phyloP scores from a whole-genome alignment of 768 basidiomycete species.

The Rhodotorula paludigena region DNA sequence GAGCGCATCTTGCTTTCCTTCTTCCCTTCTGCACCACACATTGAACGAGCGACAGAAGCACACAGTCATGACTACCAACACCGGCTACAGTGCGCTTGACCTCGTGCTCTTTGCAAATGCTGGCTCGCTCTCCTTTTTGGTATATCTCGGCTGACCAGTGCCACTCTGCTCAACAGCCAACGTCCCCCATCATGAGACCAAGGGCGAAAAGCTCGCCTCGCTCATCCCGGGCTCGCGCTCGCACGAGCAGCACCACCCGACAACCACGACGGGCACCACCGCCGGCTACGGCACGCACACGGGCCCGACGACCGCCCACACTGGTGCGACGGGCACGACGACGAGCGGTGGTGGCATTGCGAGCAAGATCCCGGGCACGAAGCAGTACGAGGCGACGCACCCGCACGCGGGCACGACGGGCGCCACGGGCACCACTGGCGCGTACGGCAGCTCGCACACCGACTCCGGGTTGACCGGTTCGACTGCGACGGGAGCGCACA shows the following conservation, averaged over 20 bases:
- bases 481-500: too few species aligned
- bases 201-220: background rate
- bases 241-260: background rate
- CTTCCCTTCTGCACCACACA: too few species aligned
- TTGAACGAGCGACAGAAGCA: too few species aligned
- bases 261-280: background rate
- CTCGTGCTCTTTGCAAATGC: background rate
- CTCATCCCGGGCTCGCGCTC: background rate
- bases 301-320: background rate
- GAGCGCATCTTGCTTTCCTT: conserved; percentile 1
- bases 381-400: background rate
- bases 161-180: background rate
- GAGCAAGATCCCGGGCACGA: conserved; percentile 10
- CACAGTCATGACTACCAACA: background rate
- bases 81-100: background rate
- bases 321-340: background rate
- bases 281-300: background rate
- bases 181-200: background rate
- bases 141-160: background rate
- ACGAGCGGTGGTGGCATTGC: background rate
- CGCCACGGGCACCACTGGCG: background rate
- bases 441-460: too few species aligned
- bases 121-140: background rate
- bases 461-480: too few species aligned
- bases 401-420: background rate